Percentiles rank a stretch among this genome's conserved stretches.
Evolutionary conservation across 164 flowering plant species (phyloP).

Genomic region (Dillenia turbinata): DNA sequence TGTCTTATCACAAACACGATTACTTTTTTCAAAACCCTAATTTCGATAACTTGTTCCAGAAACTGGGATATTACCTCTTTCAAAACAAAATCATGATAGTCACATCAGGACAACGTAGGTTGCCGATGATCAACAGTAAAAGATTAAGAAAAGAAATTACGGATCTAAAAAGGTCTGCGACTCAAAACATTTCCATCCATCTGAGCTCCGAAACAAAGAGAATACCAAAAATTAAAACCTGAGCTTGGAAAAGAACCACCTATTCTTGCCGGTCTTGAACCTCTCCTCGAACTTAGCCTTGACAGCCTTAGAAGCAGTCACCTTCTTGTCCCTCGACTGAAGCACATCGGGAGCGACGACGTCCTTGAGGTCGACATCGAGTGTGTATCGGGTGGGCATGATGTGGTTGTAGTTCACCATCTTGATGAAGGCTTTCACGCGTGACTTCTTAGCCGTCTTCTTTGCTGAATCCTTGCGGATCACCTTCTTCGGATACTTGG

Average conservation of each 20-base stretch:
- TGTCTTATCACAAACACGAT: no score
- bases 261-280: slow-evolving; percentile 52
- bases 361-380: slow-evolving; percentile 41
- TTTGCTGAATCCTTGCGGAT: slow-evolving; percentile 48
- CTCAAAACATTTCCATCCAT: no score
- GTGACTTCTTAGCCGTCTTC: slow-evolving; percentile 50
- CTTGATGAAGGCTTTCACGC: slow-evolving; percentile 49
- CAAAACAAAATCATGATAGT: no score
- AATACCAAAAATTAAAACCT: slow-evolving; percentile 24
- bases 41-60: no score
- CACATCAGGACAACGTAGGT: no score
- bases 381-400: slow-evolving; percentile 43
- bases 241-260: slow-evolving; percentile 63
- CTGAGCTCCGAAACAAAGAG: no score
- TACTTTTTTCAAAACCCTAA: no score
- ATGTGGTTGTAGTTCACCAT: slow-evolving; percentile 35
- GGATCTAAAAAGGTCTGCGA: no score
- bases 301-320: slow-evolving; percentile 39
- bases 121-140: no score
- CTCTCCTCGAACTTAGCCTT: slow-evolving; percentile 41
- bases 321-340: slow-evolving; percentile 41
- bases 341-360: slow-evolving; percentile 27
- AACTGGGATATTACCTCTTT: no score
- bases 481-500: slow-evolving; percentile 51
- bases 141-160: no score